Evolutionary conservation across 2,329 filamentous ascomycete genomes (phyloP).

Genomic region (Xylariales sp.): DNA sequence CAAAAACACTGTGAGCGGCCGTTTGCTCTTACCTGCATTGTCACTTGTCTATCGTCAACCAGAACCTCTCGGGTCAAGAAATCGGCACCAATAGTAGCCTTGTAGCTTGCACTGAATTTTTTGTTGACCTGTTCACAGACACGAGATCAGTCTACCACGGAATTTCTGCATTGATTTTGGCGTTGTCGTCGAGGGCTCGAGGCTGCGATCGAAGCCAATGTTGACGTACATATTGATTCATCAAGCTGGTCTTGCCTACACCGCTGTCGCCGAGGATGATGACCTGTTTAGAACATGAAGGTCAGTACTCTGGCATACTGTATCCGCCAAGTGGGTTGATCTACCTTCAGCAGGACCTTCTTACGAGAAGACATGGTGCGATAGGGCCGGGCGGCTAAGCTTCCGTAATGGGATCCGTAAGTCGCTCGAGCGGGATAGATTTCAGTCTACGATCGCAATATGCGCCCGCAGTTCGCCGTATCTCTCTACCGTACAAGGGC

Average conservation of each 20-base stretch:
- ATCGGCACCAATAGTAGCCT: conserved; percentile 97
- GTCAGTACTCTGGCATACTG: conserved; percentile 13
- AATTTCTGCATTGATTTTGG: background rate
- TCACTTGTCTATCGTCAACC: conserved; percentile 94
- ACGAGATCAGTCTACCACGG: background rate
- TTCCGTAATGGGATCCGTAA: conserved; percentile 8
- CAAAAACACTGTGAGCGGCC: background rate
- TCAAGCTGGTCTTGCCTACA: conserved; percentile 98
- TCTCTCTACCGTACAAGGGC: too few relatives aligned
- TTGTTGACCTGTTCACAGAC: conserved; percentile 84
- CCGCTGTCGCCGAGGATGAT: conserved; percentile 99
- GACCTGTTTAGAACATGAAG: conserved; percentile 53
- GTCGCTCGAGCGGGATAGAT: too few relatives aligned
- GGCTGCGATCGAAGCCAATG: background rate
- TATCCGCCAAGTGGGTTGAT: background rate
- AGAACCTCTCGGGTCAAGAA: conserved; percentile 97
- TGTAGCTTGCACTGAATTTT: conserved; percentile 99
- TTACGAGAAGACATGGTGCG: conserved; percentile 75
- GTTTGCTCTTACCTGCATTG: conserved; percentile 74
- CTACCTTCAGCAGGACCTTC: conserved; percentile 88
- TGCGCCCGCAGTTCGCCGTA: too few relatives aligned
- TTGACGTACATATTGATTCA: conserved; percentile 99
- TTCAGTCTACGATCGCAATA: too few relatives aligned
- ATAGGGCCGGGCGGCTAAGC: too few relatives aligned
- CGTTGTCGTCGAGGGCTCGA: background rate